These are phyloP conservation scores for Fragaria ananassa DNA, from an alignment of 306 rosid genomes.

Conservation along the genomic window DNA sequence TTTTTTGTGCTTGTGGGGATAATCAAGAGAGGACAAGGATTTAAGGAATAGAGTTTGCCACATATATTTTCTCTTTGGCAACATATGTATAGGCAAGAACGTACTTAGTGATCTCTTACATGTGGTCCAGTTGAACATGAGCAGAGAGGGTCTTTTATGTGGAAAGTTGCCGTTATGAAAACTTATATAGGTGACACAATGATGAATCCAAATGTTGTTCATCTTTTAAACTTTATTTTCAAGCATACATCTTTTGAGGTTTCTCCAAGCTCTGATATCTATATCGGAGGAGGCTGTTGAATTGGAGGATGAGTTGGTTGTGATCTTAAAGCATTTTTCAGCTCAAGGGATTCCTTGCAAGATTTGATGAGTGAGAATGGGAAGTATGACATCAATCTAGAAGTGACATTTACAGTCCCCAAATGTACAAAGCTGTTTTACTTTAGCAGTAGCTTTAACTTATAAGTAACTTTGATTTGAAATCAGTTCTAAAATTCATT, in stretches of 20 bases:
- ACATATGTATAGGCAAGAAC: too few relatives aligned
- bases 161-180: not conserved
- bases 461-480: not conserved
- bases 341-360: slow-evolving; percentile 74
- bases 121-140: not conserved
- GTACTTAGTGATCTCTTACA: too few relatives aligned
- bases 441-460: not conserved
- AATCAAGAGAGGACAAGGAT: not conserved
- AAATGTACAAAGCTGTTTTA: slow-evolving; percentile 1
- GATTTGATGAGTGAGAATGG: slow-evolving; percentile 89
- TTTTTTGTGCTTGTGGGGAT: not conserved
- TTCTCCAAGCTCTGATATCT: not conserved
- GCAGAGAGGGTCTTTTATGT: not conserved
- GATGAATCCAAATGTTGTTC: not conserved
- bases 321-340: slow-evolving; percentile 76
- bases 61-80: too few relatives aligned
- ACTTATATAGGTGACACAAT: not conserved
- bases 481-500: not conserved
- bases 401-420: slow-evolving; percentile 26
- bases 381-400: slow-evolving; percentile 64
- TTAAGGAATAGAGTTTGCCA: too few relatives aligned
- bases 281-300: slow-evolving; percentile 92
- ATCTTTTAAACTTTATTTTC: not conserved
- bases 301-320: slow-evolving; percentile 80
- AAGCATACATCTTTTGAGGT: not conserved